Evolutionary conservation across 805 yeast species (phyloP), one percentile per base, ranked within the genome.

Genomic region (Lachancea kluyveri): DNA sequence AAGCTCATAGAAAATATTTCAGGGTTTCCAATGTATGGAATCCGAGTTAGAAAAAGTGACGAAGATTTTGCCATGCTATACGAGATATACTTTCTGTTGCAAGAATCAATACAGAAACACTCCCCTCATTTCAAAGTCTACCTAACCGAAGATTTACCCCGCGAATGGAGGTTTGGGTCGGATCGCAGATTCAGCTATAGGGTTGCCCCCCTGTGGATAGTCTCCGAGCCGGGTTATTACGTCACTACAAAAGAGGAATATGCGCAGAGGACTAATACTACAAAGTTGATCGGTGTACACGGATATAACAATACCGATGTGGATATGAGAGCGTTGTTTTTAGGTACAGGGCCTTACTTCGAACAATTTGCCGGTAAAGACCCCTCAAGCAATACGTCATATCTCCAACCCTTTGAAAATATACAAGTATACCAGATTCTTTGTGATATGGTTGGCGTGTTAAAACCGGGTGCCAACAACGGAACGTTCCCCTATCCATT

Each of bases 341-440:
- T 85, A 24, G 94, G 80, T 0, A 54, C 68, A 2, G 97, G 97
- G 0, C 96, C 96, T 0, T 82, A 69, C 48, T 87, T 88, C 55
- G 49, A 59, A 23, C 37, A 45, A 15, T 19, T 39, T 3, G 45
- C 57, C 4, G 24, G 30, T 4, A 58, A 52, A 23, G 56, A 65
- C 12, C 21, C 17, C 13, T 5, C 17, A 15, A 5, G 16, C 16
- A 21, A 31, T 24, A 28, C 26, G 12, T 38, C 42, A 4, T 46
- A 39, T 37, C 57, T 65, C 5, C 54, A 60, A 40, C 95, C 95
- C 4, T 81, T 88, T 46, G 59, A 67, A 8, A 90, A 86, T 52
- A 63, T 70, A 9, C 83, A 86, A 39, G 67, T 88, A 4, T 88
- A 85, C 57, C 74, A 79, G 42, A 66, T 88, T 15, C 37, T 88